Base-by-base conservation (phyloP, 768 basidiomycete genomes). In the Boletus sp. region DNA sequence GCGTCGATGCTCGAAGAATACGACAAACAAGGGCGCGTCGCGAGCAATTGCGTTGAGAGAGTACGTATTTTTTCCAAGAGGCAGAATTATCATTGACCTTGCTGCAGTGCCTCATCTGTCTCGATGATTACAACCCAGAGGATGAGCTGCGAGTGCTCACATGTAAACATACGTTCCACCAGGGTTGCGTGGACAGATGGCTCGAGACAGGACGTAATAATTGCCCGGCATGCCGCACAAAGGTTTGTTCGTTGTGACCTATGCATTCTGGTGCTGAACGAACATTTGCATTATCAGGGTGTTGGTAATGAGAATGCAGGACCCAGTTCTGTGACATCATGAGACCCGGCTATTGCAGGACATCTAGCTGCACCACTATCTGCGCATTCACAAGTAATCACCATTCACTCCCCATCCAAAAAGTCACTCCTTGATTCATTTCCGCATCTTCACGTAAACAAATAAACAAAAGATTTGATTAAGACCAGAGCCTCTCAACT, bases 121-220 rank as follows among this genome's bases (percentile, higher is more conserved):
- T 96, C 47, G 88, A 91, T 52, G 92, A 96, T 51, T 97, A 97
- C 70, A 78, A 79, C 32, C 67, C 75, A 2, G 85, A 89, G 41
- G 90, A 93, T 42, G 85, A 93, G 27, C 72, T 95, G 45, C 84
- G 95, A 25, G 72, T 97, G 33, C 79, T 98, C 74, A 73, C 73
- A 6, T 97, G 95, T 71, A 80, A 83, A 58, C 94, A 98, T 72
- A 85, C 82, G n/a, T 98, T 94, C 79, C 94, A 98, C 66, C 84
- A 84, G 64, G 73, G 69, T 21, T 97, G 94, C 61, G 91, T 97
- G 7, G 94, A 97, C 65, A 84, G 79, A 55, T 96, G 94, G 92
- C 75, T 96, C 33, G 80, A 85, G 67, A 83, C 80, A 6, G 93
- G 93, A 4, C 79, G 85, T 53, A 97, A 97, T 64, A 92, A 91